Evolutionary conservation across 2,329 filamentous ascomycete genomes (phyloP).

Genomic region (Blumeria graminis): DNA sequence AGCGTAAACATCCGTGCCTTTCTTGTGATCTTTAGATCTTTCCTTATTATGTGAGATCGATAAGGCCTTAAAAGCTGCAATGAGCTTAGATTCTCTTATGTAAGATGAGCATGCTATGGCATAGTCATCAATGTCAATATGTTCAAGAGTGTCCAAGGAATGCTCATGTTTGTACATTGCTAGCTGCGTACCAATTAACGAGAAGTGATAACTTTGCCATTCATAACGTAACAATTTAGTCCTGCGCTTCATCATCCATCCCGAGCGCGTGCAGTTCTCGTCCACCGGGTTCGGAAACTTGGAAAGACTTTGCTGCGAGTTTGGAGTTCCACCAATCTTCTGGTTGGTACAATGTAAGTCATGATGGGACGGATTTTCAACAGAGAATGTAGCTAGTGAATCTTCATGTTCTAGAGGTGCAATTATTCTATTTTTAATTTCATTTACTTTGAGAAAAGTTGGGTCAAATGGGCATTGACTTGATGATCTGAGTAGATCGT

Average conservation of each 20-base stretch:
- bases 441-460: too few species aligned
- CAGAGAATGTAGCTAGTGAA: too few species aligned
- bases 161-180: conserved; percentile 49
- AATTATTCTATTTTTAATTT: too few species aligned
- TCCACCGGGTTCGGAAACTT: conserved; percentile 8
- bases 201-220: conserved; percentile 83
- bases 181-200: conserved; percentile 49
- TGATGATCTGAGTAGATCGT: too few species aligned
- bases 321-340: too few species aligned
- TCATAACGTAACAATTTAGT: conserved; percentile 74
- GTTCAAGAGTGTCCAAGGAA: conserved; percentile 34
- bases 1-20: conserved; percentile 43
- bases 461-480: too few species aligned
- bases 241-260: conserved; percentile 87
- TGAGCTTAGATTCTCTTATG: conserved; percentile 51
- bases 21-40: conserved; percentile 7
- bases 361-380: too few species aligned
- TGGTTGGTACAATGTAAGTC: too few species aligned
- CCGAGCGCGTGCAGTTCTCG: conserved; percentile 43
- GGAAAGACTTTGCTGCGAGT: too few species aligned
- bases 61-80: conserved; percentile 66
- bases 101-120: conserved; percentile 63
- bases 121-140: conserved; percentile 74
- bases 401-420: too few species aligned
- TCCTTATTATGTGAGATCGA: conserved; percentile 31